Base-by-base conservation (phyloP, 345 rosid genomes). In the Heritiera littoralis region DNA sequence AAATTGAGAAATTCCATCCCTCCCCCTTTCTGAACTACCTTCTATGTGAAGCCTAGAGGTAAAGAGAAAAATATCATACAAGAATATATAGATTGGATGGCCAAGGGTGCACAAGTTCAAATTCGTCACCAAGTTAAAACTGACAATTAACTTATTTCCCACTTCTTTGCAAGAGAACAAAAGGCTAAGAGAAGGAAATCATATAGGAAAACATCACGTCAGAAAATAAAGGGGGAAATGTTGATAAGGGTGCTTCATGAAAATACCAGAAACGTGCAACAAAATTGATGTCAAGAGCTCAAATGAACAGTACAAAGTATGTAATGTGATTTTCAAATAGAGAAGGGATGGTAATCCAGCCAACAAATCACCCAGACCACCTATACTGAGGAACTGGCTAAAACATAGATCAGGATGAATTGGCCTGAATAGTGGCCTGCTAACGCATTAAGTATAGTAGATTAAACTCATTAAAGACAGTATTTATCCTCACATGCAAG, bases 131-230 rank as follows among this genome's bases (percentile, higher is more conserved):
- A 9, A 48, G 38, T 48, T 46, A 48, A 70, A 70, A 48, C 8
- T 6, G 58, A 48, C 17, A 48, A 20, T 38, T 46, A 70, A 70
- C 73, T 45, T 48, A 20, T 70, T 13, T 70, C 74, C 38, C 56
- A 49, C 56, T 70, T 48, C 18, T 70, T 70, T 70, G 35, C 17
- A 48, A 48, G 20, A 28, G 8, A 70, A 43, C 52, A 70, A 49
- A 48, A 23, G 74, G 58, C 40, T 23, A 70, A 70, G 40, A 70
- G 74, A 18, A 71, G 45, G 35, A 71, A 71, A 71, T 43, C 75
- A 71, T 51, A 30, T 6, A 28, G 14, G 30, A 51, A 30, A 68
- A 38, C 11, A 71, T 52, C 60, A 32, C 28, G 61, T 15, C 23
- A 72, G 40, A 38, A 30, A 30, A 32, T 51, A 15, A 71, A 60